Conservation (phyloP, 2,329 filamentous ascomycete species). For the Xylariaceae sp. region DNA sequence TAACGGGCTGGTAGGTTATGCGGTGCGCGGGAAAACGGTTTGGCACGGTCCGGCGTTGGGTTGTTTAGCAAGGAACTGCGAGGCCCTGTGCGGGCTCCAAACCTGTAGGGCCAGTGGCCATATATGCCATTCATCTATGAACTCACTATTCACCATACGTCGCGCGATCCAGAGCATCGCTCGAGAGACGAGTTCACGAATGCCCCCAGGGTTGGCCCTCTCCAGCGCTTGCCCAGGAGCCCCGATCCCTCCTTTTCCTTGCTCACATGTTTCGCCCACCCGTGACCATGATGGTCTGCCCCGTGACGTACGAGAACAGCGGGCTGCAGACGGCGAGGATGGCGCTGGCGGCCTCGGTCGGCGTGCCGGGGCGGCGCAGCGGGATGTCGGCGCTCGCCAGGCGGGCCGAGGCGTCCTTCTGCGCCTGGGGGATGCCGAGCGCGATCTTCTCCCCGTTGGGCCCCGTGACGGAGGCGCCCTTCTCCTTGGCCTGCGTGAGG, state of each 20-base stretch:
- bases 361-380: conserved; percentile 65
- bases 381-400: conserved; percentile 63
- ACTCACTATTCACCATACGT: background rate
- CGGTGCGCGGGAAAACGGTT: no score
- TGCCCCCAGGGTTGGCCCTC: no score
- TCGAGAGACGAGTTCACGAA: background rate
- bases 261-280: conserved; percentile 59
- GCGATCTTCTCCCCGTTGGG: conserved; percentile 69
- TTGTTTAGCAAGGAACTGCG: no score
- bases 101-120: no score
- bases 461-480: conserved; percentile 69
- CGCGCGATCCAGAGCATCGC: background rate
- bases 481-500: conserved; percentile 77
- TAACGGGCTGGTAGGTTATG: no score
- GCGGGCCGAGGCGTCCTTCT: conserved; percentile 35
- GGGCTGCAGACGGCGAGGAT: conserved; percentile 76
- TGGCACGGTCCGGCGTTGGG: no score
- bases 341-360: conserved; percentile 71
- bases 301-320: conserved; percentile 74
- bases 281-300: conserved; percentile 81
- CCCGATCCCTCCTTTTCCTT: background rate
- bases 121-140: conserved; percentile 1
- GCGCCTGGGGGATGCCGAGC: conserved; percentile 63
- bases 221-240: no score
- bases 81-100: no score